A percentile compares a stretch with the other conserved stretches of the same genome.
phyloP scores from a whole-genome alignment of 2,329 filamentous ascomycete genomes.

The Anthostomella pinea region DNA sequence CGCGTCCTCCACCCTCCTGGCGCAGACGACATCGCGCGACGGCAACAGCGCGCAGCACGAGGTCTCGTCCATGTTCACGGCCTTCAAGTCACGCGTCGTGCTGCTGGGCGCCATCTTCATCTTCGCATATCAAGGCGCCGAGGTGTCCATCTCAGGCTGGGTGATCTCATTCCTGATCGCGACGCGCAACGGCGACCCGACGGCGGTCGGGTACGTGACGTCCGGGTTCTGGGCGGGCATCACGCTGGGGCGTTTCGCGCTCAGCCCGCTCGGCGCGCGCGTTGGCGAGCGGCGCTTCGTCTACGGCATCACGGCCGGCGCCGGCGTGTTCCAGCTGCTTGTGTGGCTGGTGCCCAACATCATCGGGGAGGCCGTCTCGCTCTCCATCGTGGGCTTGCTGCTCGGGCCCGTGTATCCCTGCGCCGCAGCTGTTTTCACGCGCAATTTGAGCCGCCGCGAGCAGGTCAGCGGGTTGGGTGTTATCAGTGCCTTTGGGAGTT shows the following conservation, averaged over 20 bases:
- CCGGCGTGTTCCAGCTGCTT: conserved; percentile 68
- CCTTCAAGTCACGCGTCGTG: conserved; percentile 55
- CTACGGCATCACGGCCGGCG: conserved; percentile 57
- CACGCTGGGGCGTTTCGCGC: conserved; percentile 69
- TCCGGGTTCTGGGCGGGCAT: conserved; percentile 71
- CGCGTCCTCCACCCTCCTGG: conserved; percentile 12
- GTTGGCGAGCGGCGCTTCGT: conserved; percentile 72
- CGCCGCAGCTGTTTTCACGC: conserved; percentile 61
- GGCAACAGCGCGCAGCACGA: conserved; percentile 14
- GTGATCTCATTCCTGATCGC: conserved; percentile 81
- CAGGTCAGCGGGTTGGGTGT: conserved; percentile 64
- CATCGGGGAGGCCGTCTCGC: conserved; percentile 65
- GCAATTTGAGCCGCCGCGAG: conserved; percentile 55
- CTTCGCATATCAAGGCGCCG: conserved; percentile 81
- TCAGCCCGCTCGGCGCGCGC: conserved; percentile 63
- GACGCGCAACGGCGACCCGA: conserved; percentile 66
- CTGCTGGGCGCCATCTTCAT: conserved; percentile 77
- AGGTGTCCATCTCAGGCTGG: conserved; percentile 83
- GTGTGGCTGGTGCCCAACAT: conserved; percentile 77
- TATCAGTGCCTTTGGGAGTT: conserved; percentile 67
- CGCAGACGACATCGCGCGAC: conserved; percentile 4
- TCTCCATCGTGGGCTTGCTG: conserved; percentile 69
- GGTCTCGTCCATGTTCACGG: conserved; percentile 44
- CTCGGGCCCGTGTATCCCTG: conserved; percentile 80
- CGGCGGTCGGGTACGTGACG: conserved; percentile 75